Evolutionary conservation across 108 stramenopile genomes (phyloP).

Genomic region (Discostella pseudostelligera): DNA sequence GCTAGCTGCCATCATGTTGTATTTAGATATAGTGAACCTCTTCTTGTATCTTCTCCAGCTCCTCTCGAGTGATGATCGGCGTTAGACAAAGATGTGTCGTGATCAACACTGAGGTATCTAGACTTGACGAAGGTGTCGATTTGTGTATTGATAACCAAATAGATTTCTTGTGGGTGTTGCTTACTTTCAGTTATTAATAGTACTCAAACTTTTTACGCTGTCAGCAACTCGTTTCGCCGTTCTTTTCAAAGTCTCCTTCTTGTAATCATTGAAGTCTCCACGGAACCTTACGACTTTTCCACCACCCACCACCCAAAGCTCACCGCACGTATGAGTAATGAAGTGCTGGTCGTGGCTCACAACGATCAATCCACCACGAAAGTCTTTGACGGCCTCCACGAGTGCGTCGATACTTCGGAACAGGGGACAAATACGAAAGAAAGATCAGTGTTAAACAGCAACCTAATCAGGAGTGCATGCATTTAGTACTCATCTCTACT

Average conservation of each 20-base stretch:
- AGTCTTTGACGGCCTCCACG: constrained; percentile 84
- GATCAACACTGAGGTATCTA: not conserved
- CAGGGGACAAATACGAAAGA: too few species aligned
- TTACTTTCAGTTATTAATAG: constrained; percentile 48
- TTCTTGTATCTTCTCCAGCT: constrained; percentile 43
- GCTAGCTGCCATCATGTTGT: constrained; percentile 46
- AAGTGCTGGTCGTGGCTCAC: constrained; percentile 95
- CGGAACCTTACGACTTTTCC: constrained; percentile 72
- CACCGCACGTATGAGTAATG: constrained; percentile 73
- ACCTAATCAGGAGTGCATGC: too few species aligned
- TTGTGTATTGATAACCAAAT: not conserved
- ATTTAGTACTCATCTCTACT: not conserved
- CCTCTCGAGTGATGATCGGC: constrained; percentile 26
- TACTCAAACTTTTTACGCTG: constrained; percentile 71
- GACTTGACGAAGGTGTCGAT: not conserved
- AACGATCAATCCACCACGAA: constrained; percentile 87
- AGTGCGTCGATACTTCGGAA: constrained; percentile 85
- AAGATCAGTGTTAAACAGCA: too few species aligned
- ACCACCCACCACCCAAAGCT: constrained; percentile 84
- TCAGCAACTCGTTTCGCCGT: constrained; percentile 82
- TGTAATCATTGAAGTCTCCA: constrained; percentile 84
- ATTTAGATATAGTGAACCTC: constrained; percentile 47
- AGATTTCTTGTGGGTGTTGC: not conserved
- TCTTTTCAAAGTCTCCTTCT: constrained; percentile 66
- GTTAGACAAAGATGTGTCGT: not conserved